Evolutionary conservation across 306 rosid genomes (phyloP).

Genomic region (Corylus heterophylla): DNA sequence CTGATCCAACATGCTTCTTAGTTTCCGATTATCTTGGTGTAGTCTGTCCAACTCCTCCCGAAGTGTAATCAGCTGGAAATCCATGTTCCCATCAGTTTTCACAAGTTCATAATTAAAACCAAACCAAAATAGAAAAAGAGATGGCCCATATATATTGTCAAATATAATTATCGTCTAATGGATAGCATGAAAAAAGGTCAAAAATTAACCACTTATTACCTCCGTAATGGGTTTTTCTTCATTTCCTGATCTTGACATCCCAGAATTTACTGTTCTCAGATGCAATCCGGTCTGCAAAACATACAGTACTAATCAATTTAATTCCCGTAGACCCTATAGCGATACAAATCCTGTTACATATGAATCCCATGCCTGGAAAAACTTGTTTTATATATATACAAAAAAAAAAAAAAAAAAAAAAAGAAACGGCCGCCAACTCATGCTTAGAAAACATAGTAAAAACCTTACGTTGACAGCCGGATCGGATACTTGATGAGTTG

Average conservation of each 20-base stretch:
- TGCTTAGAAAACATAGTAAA: background rate
- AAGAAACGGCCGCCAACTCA: background rate
- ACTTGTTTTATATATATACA: background rate
- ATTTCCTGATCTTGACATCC: background rate
- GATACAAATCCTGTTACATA: background rate
- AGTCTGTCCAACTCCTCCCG: slow-evolving; percentile 37
- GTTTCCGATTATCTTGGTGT: slow-evolving; percentile 40
- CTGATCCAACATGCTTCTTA: slow-evolving; percentile 42
- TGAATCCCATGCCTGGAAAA: background rate
- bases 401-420: too few relatives aligned
- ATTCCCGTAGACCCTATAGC: background rate
- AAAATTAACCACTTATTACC: slow-evolving; percentile 21
- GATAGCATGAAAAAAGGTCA: background rate
- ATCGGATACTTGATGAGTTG: background rate
- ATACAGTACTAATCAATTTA: background rate
- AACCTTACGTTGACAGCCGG: slow-evolving; percentile 33
- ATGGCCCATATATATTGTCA: background rate
- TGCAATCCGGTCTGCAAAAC: slow-evolving; percentile 36
- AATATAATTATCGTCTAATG: too few relatives aligned
- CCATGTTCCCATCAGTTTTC: background rate
- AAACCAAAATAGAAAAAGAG: background rate
- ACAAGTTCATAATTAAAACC: background rate
- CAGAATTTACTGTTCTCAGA: slow-evolving; percentile 24
- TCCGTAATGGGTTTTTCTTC: slow-evolving; percentile 22
- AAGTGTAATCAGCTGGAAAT: slow-evolving; percentile 22